These are phyloP conservation scores for Trypanosoma congolense DNA, from an alignment of 208 protist genomes.

Conservation along the genomic window DNA sequence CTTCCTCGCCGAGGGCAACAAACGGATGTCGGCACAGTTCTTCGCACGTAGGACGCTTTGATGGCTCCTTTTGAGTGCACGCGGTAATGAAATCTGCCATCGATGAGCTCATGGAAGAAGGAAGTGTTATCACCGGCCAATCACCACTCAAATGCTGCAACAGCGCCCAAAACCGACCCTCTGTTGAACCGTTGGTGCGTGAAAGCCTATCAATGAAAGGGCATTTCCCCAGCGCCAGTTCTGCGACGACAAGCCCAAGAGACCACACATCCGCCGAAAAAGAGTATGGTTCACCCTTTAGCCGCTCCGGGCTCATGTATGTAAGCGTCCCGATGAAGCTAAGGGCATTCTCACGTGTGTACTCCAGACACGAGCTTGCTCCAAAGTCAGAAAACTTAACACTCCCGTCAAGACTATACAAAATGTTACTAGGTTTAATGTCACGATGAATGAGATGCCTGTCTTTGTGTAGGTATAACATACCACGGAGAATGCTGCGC, in stretches of 20 bases:
- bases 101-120: constrained; percentile 37
- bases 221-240: constrained; percentile 80
- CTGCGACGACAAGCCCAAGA: constrained; percentile 85
- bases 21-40: constrained; percentile 77
- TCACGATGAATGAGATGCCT: constrained; percentile 94
- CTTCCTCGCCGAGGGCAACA: constrained; percentile 21
- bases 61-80: constrained; percentile 58
- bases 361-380: constrained; percentile 86
- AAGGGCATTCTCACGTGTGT: constrained; percentile 73
- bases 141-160: constrained; percentile 72
- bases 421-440: constrained; percentile 97
- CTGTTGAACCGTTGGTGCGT: constrained; percentile 41
- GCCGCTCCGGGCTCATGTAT: constrained; percentile 93
- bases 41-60: constrained; percentile 53
- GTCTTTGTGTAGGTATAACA: constrained; percentile 84
- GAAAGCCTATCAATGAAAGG: constrained; percentile 57
- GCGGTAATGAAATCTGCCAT: constrained; percentile 64
- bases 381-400: constrained; percentile 94
- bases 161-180: constrained; percentile 83
- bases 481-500: constrained; percentile 73
- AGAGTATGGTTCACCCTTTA: constrained; percentile 86
- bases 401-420: constrained; percentile 82
- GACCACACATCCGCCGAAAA: constrained; percentile 92
- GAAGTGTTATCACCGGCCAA: constrained; percentile 52
- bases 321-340: constrained; percentile 91